Conservation (phyloP, 73 alveolate genomes). For the Tetrahymena elliotti region DNA sequence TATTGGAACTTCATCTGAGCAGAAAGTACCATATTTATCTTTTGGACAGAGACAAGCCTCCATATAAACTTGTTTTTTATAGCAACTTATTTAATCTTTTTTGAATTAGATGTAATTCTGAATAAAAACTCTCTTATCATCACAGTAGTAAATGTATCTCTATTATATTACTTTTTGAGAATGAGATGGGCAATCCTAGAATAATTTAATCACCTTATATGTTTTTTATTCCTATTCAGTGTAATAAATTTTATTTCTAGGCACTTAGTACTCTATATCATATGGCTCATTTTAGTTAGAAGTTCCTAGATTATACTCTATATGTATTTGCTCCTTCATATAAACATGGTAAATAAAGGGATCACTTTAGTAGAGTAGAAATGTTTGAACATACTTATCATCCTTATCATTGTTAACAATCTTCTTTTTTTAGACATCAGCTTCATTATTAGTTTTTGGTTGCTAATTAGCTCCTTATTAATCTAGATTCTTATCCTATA, state of each 20-base stretch:
- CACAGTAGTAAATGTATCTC: background rate
- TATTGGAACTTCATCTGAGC: background rate
- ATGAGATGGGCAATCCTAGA: background rate
- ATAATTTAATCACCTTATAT: background rate
- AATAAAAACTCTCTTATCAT: background rate
- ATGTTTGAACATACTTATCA: background rate
- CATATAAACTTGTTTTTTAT: background rate
- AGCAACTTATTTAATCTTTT: background rate
- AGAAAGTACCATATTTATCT: background rate
- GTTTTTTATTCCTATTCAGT: background rate
- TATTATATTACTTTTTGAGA: background rate
- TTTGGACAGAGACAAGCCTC: background rate
- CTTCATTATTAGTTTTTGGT: background rate
- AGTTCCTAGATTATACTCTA: background rate
- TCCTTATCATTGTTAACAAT: background rate
- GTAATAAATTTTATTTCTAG: background rate
- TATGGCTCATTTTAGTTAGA: background rate
- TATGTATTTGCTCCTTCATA: background rate
- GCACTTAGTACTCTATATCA: background rate
- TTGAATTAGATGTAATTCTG: background rate
- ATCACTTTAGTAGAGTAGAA: background rate
- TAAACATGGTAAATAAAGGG: background rate
- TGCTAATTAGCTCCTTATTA: background rate
- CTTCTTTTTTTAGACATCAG: background rate
- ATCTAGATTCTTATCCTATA: background rate